Conservation (phyloP, 139 green algal genomes). For the Picochlorum sp. region DNA sequence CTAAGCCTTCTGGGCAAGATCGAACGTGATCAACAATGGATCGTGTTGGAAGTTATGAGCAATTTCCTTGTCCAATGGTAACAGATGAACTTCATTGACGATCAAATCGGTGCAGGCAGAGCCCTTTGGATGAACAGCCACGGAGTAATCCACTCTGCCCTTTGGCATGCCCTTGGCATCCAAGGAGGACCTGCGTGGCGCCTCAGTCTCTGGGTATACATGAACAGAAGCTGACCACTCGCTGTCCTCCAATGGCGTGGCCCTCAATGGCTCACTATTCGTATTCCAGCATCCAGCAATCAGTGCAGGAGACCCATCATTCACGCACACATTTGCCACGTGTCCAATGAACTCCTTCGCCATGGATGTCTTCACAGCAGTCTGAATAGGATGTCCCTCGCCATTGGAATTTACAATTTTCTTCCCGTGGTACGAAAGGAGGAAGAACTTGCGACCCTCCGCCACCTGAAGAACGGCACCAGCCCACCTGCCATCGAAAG, state of each 20-base stretch:
- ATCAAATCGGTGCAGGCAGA: slow-evolving; percentile 2
- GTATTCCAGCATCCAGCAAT: slow-evolving; percentile 13
- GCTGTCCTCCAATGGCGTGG: neutral
- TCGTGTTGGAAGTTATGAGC: slow-evolving; percentile 9
- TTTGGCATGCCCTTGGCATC: slow-evolving; percentile 7
- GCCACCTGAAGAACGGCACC: slow-evolving; percentile 2
- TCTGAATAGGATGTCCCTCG: slow-evolving; percentile 4
- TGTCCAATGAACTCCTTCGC: slow-evolving; percentile 12
- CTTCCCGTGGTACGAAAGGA: slow-evolving; percentile 5
- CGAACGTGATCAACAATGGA: slow-evolving; percentile 4
- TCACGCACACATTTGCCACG: slow-evolving; percentile 4
- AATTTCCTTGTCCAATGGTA: neutral
- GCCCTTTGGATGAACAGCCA: slow-evolving; percentile 6
- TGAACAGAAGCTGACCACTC: slow-evolving; percentile 10
- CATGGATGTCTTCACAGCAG: slow-evolving; percentile 10
- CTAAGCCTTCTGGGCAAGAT: neutral
- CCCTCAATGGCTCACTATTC: slow-evolving; percentile 4
- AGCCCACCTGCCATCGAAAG: slow-evolving; percentile 6
- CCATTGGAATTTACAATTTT: slow-evolving; percentile 2
- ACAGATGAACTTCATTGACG: slow-evolving; percentile 1
- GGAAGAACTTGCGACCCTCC: slow-evolving; percentile 5
- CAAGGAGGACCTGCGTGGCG: neutral
- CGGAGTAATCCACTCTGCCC: slow-evolving; percentile 4
- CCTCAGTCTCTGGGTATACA: neutral
- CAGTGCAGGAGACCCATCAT: slow-evolving; percentile 1